A percentile compares a stretch with the other conserved stretches of the same genome.
Conservation (phyloP, 2,329 filamentous ascomycete species). For the Gyromitra esculenta region DNA sequence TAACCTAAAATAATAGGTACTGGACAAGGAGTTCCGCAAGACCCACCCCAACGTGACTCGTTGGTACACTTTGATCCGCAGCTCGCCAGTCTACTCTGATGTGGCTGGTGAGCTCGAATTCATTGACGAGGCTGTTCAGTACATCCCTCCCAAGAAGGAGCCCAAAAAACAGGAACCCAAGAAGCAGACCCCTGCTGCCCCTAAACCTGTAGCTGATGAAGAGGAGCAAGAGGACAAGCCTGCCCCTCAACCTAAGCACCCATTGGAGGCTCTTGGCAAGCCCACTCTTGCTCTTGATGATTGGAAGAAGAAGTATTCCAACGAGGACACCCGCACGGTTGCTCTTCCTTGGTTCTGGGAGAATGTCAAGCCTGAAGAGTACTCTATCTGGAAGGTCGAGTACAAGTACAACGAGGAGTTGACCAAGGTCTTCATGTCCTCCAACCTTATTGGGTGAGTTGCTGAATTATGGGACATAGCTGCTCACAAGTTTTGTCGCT, state of each 20-base stretch:
- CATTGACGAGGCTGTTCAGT: conserved; percentile 81
- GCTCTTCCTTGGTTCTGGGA: conserved; percentile 99
- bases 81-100: conserved; percentile 88
- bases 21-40: conserved; percentile 87
- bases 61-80: conserved; percentile 94
- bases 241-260: conserved; percentile 94
- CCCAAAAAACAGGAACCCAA: conserved; percentile 66
- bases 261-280: conserved; percentile 83
- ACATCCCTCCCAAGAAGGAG: conserved; percentile 72
- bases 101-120: conserved; percentile 79
- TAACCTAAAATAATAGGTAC: conserved; percentile 64
- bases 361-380: conserved; percentile 91
- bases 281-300: conserved; percentile 88
- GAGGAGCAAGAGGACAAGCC: conserved; percentile 68
- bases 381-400: conserved; percentile 90
- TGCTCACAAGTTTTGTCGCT: neutral
- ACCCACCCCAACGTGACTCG: conserved; percentile 86
- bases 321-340: conserved; percentile 81
- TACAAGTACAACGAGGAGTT: conserved; percentile 99
- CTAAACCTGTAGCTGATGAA: conserved; percentile 64
- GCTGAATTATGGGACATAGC: neutral
- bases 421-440: conserved; percentile 97
- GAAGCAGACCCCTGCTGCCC: conserved; percentile 61
- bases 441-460: conserved; percentile 83
- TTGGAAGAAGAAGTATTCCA: conserved; percentile 99